phyloP scores from a whole-genome alignment of 2,329 filamentous ascomycete genomes.

The Alternaria sp. region DNA sequence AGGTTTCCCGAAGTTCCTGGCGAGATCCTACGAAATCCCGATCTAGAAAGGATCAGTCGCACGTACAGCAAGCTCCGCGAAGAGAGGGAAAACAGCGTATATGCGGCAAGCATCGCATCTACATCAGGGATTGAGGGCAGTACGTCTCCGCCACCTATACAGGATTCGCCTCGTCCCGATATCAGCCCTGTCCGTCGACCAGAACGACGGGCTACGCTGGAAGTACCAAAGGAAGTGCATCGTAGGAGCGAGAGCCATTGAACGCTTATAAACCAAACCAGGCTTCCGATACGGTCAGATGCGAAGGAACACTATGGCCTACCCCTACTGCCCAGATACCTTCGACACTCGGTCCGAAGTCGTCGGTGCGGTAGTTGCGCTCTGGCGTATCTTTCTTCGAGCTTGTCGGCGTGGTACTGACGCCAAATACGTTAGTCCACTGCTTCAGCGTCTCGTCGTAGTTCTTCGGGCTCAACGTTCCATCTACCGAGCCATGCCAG shows the following conservation, averaged over 20 bases:
- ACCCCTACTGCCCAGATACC: conserved; percentile 38
- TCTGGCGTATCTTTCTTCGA: conserved; percentile 35
- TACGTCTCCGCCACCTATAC: conserved; percentile 19
- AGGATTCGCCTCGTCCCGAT: conserved; percentile 13
- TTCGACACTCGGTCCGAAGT: conserved; percentile 35
- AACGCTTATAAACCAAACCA: conserved; percentile 33
- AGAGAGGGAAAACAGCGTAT: conserved; percentile 48
- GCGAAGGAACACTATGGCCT: conserved; percentile 33
- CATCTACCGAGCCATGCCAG: conserved; percentile 62
- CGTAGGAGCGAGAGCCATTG: conserved; percentile 19
- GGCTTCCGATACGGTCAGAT: conserved; percentile 32
- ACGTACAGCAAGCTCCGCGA: conserved; percentile 52
- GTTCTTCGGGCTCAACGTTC: conserved; percentile 59
- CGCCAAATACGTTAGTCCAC: conserved; percentile 42
- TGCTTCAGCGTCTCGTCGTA: conserved; percentile 59
- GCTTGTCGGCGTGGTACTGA: conserved; percentile 27
- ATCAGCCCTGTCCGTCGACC: conserved; percentile 17
- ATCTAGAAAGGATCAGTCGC: conserved; percentile 49
- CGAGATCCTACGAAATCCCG: conserved; percentile 55
- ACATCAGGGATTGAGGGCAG: conserved; percentile 27
- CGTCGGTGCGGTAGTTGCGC: conserved; percentile 37
- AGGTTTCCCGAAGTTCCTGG: conserved; percentile 65
- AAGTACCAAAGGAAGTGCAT: conserved; percentile 26
- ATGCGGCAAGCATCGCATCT: conserved; percentile 43
- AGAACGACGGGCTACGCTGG: conserved; percentile 25